These are phyloP conservation scores for Lepidopterella palustris DNA, from an alignment of 495 filamentous ascomycete species.

Conservation along the genomic window DNA sequence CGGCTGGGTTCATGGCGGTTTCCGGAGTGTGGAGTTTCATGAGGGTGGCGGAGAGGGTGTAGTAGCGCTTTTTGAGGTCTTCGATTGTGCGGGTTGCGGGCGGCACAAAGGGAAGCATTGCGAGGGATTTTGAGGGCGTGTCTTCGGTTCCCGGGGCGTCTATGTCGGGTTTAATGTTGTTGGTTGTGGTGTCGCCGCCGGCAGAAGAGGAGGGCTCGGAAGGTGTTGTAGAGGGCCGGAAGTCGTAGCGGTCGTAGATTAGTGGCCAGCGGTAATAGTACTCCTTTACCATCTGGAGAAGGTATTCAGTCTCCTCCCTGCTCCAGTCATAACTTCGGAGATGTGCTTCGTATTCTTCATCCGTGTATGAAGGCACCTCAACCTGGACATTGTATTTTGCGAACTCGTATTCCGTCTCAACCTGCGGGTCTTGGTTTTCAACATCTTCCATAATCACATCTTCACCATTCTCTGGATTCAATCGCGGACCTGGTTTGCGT, in stretches of 20 bases:
- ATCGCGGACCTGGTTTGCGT: constrained; percentile 35
- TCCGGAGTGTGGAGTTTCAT: constrained; percentile 77
- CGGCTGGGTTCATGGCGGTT: constrained; percentile 74
- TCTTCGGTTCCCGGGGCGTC: not conserved
- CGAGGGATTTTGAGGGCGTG: constrained; percentile 24
- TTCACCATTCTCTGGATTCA: constrained; percentile 38
- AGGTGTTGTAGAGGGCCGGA: constrained; percentile 41
- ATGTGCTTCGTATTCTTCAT: constrained; percentile 75
- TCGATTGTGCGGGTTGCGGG: constrained; percentile 63
- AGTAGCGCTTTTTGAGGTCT: constrained; percentile 87
- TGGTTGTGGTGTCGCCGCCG: not conserved
- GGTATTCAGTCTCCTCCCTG: constrained; percentile 86
- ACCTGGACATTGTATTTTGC: constrained; percentile 79
- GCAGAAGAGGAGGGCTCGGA: not conserved
- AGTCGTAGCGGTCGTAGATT: constrained; percentile 92
- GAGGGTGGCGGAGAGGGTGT: constrained; percentile 73
- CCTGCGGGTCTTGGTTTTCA: constrained; percentile 25
- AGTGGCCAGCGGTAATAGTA: constrained; percentile 84
- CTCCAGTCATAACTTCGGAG: constrained; percentile 73
- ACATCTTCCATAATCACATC: constrained; percentile 47
- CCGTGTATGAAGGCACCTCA: constrained; percentile 67
- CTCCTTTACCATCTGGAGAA: constrained; percentile 64
- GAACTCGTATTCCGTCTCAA: constrained; percentile 50
- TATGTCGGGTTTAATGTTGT: constrained; percentile 26
- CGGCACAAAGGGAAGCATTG: constrained; percentile 36